phyloP scores from a whole-genome alignment of 176 grass and related monocot genomes.

The Cenchrus americanus region DNA sequence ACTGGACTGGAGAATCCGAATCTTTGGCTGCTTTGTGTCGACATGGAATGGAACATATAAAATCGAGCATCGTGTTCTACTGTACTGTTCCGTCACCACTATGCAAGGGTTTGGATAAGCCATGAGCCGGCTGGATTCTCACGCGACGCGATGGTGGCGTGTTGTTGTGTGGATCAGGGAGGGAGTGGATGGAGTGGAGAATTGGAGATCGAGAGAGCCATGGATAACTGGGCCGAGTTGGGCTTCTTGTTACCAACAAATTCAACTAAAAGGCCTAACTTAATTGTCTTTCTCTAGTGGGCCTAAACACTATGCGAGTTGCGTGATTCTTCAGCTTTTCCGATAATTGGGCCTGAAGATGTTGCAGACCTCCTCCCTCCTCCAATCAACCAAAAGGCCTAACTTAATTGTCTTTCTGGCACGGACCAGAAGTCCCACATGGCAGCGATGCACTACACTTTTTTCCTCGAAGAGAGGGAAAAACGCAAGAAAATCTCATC shows the following conservation, averaged over 20 bases:
- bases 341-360: not conserved
- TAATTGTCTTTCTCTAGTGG: too few species aligned
- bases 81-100: too few species aligned
- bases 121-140: constrained; percentile 28
- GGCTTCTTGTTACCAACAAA: not conserved
- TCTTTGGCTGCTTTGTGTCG: constrained; percentile 56
- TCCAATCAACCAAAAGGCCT: too few species aligned
- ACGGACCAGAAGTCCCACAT: too few species aligned
- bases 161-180: too few species aligned
- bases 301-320: too few species aligned
- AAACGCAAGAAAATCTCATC: not conserved
- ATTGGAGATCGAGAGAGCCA: not conserved
- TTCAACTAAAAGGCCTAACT: too few species aligned
- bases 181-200: not conserved
- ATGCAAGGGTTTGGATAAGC: constrained; percentile 15
- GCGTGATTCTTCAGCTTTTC: too few species aligned
- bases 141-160: not conserved
- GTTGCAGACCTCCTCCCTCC: not conserved
- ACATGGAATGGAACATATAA: constrained; percentile 62
- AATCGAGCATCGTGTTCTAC: constrained; percentile 58
- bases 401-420: too few species aligned
- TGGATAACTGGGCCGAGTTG: not conserved
- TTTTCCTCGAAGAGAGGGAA: not conserved
- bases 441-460: too few species aligned
- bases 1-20: constrained; percentile 49